Evolutionary conservation across 306 rosid species (phyloP), one percentile per base, ranked within the genome.

Genomic region (Lathyrus sativus): DNA sequence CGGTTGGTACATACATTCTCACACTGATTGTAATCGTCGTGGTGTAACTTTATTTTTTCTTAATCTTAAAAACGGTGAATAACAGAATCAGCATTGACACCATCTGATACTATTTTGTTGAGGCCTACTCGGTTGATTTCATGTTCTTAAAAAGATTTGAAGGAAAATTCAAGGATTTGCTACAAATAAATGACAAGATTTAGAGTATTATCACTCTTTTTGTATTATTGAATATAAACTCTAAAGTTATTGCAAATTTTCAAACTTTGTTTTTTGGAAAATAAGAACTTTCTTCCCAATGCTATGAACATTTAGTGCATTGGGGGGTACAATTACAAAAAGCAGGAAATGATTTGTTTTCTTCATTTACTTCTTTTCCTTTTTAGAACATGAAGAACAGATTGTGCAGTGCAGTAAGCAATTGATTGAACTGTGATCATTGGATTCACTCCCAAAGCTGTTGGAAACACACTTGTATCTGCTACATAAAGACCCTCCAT

Each of bases 381-480:
- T 61, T 53, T 63, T 2, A 91, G 92, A 76, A 69, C 82, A 46
- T 88, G 75, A 76, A 88, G 80, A 73, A 77, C 86, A 46, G 95
- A 88, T 58, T 86, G 93, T 44, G 96, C 91, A 24, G 93, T 85
- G 82, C 93, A 91, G 51, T 88, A 88, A 78, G 97, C 87, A 80
- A 86, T 88, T 9, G 96, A 82, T 72, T 83, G 91, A 75, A 91
- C 85, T 45, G 96, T 91, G 39, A 91, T 80, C 96, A 88, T 88
- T 26, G 93, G 97, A 85, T 91, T 86, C 8, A 88, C 87, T 11
- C 96, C 97, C 69, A 91, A 77, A 56, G 97, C 97, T 14, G 97
- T 82, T 7, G 96, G 97, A 29, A 88, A 91, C 9, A 88, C 96
- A 71, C 96, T 91, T 9, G 96, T 2, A 72, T 91, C 96, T 7